Percentiles rank a stretch among this genome's conserved stretches.
Conservation (phyloP, 192 early-diverging fungal species). For the Rhizophagus sp. region DNA sequence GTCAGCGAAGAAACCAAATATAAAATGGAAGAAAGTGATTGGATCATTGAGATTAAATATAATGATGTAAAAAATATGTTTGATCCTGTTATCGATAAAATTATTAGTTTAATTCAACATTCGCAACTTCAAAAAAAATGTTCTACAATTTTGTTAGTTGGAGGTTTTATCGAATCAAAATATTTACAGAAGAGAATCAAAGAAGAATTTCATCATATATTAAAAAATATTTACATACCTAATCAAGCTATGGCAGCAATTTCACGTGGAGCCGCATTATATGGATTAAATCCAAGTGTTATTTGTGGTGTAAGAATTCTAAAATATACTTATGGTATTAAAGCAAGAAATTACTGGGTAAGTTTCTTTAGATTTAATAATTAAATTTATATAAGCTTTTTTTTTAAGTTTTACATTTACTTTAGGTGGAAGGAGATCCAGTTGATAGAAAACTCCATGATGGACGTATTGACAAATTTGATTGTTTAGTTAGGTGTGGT, state of each 20-base stretch:
- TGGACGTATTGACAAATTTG: neutral
- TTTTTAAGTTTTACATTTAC: neutral
- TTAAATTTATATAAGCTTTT: too few relatives aligned
- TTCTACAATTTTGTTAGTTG: conserved; percentile 40
- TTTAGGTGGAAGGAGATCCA: neutral
- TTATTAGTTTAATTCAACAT: conserved; percentile 34
- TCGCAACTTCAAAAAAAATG: conserved; percentile 1
- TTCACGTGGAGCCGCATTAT: neutral
- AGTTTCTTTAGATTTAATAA: too few relatives aligned
- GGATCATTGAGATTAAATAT: conserved; percentile 44
- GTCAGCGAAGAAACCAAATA: conserved; percentile 8
- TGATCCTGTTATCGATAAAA: conserved; percentile 35
- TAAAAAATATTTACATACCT: conserved; percentile 35
- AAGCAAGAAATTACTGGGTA: neutral
- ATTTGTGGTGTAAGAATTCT: neutral
- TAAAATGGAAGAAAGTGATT: conserved; percentile 40
- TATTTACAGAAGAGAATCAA: conserved; percentile 40
- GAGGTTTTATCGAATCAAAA: conserved; percentile 39
- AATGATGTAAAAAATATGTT: conserved; percentile 40
- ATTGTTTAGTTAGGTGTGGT: neutral
- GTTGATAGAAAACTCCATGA: neutral
- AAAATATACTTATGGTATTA: neutral
- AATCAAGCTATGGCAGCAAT: conserved; percentile 36
- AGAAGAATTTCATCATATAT: conserved; percentile 36
- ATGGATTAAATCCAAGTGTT: neutral